These are phyloP conservation scores for Kodamaea ohmeri DNA, from an alignment of 1,139 yeast genomes.

Conservation along the genomic window DNA sequence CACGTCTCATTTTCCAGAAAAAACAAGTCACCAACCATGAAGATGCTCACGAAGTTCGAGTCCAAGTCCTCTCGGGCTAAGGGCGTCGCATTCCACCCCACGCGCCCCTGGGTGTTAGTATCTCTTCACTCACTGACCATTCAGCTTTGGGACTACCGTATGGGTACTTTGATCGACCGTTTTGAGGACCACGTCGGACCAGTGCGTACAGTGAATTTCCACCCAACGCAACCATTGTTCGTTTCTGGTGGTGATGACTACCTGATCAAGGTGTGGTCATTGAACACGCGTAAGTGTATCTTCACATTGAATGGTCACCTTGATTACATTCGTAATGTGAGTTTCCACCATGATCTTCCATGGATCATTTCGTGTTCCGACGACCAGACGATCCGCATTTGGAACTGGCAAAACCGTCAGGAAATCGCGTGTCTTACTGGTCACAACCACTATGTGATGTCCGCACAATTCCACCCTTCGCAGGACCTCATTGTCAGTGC, in stretches of 20 bases:
- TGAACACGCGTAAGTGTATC: constrained; percentile 84
- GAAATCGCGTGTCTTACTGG: constrained; percentile 97
- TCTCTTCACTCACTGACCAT: constrained; percentile 93
- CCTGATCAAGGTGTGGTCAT: constrained; percentile 93
- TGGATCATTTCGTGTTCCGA: constrained; percentile 97
- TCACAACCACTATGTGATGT: constrained; percentile 97
- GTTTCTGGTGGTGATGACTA: constrained; percentile 98
- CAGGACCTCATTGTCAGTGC: constrained; percentile 95
- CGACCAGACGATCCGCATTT: constrained; percentile 96
- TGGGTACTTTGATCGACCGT: constrained; percentile 96
- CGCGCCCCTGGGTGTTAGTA: constrained; percentile 94
- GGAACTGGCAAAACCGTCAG: constrained; percentile 99
- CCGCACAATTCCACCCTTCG: constrained; percentile 95
- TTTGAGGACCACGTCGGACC: constrained; percentile 99
- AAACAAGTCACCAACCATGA: constrained; percentile 51
- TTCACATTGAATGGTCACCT: constrained; percentile 91
- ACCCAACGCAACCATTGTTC: constrained; percentile 95
- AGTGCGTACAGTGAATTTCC: constrained; percentile 92
- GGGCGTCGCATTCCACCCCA: constrained; percentile 97
- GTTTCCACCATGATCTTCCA: constrained; percentile 93
- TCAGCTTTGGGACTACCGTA: constrained; percentile 98
- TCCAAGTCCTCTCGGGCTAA: constrained; percentile 98
- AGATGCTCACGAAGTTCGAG: constrained; percentile 97
- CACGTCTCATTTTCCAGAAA: constrained; percentile 8
- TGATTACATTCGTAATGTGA: constrained; percentile 93